phyloP scores from a whole-genome alignment of 495 filamentous ascomycete species.

The Hyaloscypha variabilis region DNA sequence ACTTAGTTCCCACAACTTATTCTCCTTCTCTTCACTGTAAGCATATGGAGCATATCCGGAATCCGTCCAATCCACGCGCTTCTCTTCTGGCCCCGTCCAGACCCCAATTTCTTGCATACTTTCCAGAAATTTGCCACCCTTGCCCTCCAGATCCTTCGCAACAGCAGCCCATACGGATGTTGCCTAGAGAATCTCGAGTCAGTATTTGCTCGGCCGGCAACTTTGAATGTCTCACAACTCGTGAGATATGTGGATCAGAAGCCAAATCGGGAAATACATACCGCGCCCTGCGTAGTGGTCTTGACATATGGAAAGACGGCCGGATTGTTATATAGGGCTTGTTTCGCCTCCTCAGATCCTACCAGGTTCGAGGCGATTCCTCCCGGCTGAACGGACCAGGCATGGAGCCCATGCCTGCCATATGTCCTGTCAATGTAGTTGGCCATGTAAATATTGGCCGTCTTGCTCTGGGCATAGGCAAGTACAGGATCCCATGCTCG shows the following conservation, averaged over 20 bases:
- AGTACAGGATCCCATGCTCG: conserved; percentile 34
- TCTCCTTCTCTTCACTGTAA: conserved; percentile 24
- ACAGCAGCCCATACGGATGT: conserved; percentile 48
- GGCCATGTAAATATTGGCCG: conserved; percentile 49
- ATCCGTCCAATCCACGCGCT: conserved; percentile 10
- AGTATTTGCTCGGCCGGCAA: too few relatives aligned
- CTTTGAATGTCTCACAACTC: too few relatives aligned
- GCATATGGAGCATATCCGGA: conserved; percentile 12
- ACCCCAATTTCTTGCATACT: conserved; percentile 9
- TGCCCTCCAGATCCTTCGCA: conserved; percentile 34
- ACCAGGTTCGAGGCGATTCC: conserved; percentile 32
- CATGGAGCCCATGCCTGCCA: conserved; percentile 35
- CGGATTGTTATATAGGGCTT: conserved; percentile 8
- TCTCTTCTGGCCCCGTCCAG: conserved; percentile 5
- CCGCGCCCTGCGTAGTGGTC: conserved; percentile 34
- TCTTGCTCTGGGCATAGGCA: conserved; percentile 52
- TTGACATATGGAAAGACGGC: conserved; percentile 35
- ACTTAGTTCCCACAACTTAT: conserved; percentile 23
- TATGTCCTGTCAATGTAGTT: conserved; percentile 44
- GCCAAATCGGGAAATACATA: background rate
- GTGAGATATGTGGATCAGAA: too few relatives aligned
- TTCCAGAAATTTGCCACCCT: conserved; percentile 43
- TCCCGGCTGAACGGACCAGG: conserved; percentile 42
- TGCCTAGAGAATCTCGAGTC: conserved; percentile 24
- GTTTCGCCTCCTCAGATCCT: conserved; percentile 27